These are phyloP conservation scores for Alloteropsis semialata DNA, from an alignment of 176 grass and related monocot species.

Conservation along the genomic window DNA sequence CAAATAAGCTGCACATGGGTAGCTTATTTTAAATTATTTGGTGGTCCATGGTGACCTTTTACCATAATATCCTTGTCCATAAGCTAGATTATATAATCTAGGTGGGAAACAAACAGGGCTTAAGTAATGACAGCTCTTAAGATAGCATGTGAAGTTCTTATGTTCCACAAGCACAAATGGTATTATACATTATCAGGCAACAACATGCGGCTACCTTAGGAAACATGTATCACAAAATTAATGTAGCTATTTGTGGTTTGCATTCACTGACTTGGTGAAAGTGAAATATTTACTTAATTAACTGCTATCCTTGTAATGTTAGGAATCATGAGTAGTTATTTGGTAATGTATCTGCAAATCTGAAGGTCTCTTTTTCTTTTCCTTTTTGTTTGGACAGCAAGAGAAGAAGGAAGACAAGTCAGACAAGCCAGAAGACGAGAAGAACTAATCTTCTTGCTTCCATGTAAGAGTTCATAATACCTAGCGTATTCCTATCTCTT, in stretches of 20 bases:
- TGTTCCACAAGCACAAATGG: not conserved
- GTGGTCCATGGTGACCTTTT: no score
- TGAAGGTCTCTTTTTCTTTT: not conserved
- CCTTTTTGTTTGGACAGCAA: conserved; percentile 49
- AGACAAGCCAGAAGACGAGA: conserved; percentile 66
- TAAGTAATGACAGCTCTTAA: not conserved
- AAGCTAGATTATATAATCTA: no score
- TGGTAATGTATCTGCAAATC: not conserved
- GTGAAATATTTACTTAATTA: not conserved
- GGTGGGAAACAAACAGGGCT: no score
- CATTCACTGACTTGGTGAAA: conserved; percentile 5
- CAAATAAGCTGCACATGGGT: no score
- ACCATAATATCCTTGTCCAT: no score
- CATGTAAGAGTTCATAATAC: conserved; percentile 21
- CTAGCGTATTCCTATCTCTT: no score
- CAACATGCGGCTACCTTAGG: not conserved
- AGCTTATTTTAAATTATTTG: no score
- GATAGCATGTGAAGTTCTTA: not conserved
- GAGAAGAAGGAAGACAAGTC: conserved; percentile 74
- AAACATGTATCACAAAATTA: not conserved
- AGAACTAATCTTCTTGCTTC: conserved; percentile 42
- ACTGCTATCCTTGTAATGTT: not conserved
- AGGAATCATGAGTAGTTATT: not conserved
- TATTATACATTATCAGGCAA: not conserved
- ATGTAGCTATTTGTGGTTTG: not conserved